Conservation (phyloP, 1,284 basidiomycete species). For the Rhodotorula mucilaginosa region DNA sequence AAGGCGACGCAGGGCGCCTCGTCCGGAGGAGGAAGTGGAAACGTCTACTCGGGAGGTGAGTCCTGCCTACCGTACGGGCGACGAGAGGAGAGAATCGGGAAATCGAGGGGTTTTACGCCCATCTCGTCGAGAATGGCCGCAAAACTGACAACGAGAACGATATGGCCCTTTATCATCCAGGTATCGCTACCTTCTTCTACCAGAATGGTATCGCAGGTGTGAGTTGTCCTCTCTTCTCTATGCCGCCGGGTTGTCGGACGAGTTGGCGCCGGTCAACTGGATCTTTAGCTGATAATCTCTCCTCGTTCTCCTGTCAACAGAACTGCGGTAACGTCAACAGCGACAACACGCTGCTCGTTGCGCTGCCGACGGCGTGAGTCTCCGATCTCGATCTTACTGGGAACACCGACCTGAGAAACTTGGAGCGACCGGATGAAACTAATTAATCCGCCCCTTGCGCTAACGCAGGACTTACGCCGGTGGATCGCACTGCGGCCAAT, state of each 20-base stretch:
- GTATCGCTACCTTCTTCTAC: conserved; percentile 8
- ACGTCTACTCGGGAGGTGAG: conserved; percentile 23
- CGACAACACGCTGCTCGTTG: conserved; percentile 20
- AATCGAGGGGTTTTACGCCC: neutral
- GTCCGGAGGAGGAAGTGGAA: neutral
- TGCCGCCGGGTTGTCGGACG: too few relatives aligned
- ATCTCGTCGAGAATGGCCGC: neutral
- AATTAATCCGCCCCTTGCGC: neutral
- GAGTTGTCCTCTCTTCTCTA: neutral
- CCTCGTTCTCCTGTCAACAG: neutral
- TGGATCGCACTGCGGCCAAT: conserved; percentile 23
- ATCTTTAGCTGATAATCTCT: too few relatives aligned
- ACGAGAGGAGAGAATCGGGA: too few relatives aligned
- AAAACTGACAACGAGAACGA: neutral
- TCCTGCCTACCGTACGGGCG: too few relatives aligned
- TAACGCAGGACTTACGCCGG: conserved; percentile 14
- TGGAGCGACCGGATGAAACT: neutral
- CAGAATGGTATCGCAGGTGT: conserved; percentile 27
- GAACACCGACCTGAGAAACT: neutral
- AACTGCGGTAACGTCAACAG: conserved; percentile 23
- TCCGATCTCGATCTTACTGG: neutral
- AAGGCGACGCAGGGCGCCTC: conserved; percentile 1
- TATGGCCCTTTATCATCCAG: neutral
- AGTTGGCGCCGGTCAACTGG: too few relatives aligned
- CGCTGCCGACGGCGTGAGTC: conserved; percentile 17